Evolutionary conservation across 768 basidiomycete species (phyloP).

Genomic region (Hypsizygus marmoreus): DNA sequence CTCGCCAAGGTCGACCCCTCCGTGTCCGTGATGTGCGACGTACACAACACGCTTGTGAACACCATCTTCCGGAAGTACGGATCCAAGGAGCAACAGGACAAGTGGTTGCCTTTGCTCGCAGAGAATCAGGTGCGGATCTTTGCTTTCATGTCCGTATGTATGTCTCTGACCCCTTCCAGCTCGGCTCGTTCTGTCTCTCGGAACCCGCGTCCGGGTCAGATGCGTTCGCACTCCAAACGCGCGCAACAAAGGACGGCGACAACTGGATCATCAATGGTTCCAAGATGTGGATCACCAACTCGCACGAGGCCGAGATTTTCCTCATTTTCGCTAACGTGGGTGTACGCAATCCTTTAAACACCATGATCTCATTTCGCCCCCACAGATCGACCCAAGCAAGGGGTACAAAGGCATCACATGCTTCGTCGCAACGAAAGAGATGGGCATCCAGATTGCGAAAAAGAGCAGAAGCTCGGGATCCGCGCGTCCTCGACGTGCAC

Average conservation of each 20-base stretch:
- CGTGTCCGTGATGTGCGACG: conserved; percentile 95
- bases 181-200: conserved; percentile 94
- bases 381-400: conserved; percentile 78
- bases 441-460: conserved; percentile 96
- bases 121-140: conserved; percentile 65
- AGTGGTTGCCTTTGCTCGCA: conserved; percentile 84
- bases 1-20: conserved; percentile 95
- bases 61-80: conserved; percentile 90
- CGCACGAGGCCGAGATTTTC: conserved; percentile 86
- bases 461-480: conserved; percentile 97
- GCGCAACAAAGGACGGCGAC: conserved; percentile 85
- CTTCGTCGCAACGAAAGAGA: conserved; percentile 93
- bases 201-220: conserved; percentile 94
- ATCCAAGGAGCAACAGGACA: conserved; percentile 79
- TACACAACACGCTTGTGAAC: conserved; percentile 98
- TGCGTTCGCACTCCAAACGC: conserved; percentile 94
- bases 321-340: conserved; percentile 93
- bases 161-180: conserved; percentile 46
- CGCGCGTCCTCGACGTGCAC: conserved; percentile 93
- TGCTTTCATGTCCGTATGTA: neutral
- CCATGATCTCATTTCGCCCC: neutral
- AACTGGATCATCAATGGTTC: conserved; percentile 92
- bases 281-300: conserved; percentile 99
- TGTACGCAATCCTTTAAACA: conserved; percentile 7
- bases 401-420: conserved; percentile 99